Conservation (phyloP, 805 yeast genomes). For the Peterozyma toletana region DNA sequence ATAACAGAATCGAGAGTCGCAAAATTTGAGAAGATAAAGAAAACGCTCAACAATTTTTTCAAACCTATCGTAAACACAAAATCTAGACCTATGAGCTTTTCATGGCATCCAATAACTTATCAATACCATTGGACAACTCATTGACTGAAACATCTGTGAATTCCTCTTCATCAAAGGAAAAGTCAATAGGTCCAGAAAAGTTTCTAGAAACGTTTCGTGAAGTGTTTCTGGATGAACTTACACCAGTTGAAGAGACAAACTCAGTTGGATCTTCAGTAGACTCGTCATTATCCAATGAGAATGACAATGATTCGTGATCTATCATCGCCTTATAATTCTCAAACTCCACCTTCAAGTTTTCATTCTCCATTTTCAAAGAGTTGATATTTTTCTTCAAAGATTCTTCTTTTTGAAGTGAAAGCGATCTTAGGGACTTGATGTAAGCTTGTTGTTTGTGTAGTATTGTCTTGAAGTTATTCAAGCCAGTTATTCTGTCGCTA, state of each 20-base stretch:
- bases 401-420: conserved; percentile 3
- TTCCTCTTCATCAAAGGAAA: conserved; percentile 1
- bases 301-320: neutral
- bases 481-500: conserved; percentile 1
- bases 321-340: conserved; percentile 2
- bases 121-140: conserved; percentile 6
- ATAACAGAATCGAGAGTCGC: too few relatives aligned
- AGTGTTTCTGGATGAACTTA: too few relatives aligned
- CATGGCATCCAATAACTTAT: neutral
- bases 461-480: conserved; percentile 2
- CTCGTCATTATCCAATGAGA: conserved; percentile 2
- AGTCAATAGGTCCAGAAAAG: neutral
- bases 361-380: conserved; percentile 4
- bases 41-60: too few relatives aligned
- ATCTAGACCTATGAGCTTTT: too few relatives aligned
- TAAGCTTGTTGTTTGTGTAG: conserved; percentile 4
- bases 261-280: neutral
- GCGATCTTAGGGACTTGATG: conserved; percentile 1
- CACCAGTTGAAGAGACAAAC: too few relatives aligned
- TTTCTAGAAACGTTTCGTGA: too few relatives aligned
- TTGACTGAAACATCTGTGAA: conserved; percentile 7
- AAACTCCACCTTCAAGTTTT: conserved; percentile 5
- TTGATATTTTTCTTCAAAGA: conserved; percentile 3
- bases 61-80: too few relatives aligned
- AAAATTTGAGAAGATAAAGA: too few relatives aligned